phyloP scores from a whole-genome alignment of 768 basidiomycete species.

The Hygrocybe coccinea region DNA sequence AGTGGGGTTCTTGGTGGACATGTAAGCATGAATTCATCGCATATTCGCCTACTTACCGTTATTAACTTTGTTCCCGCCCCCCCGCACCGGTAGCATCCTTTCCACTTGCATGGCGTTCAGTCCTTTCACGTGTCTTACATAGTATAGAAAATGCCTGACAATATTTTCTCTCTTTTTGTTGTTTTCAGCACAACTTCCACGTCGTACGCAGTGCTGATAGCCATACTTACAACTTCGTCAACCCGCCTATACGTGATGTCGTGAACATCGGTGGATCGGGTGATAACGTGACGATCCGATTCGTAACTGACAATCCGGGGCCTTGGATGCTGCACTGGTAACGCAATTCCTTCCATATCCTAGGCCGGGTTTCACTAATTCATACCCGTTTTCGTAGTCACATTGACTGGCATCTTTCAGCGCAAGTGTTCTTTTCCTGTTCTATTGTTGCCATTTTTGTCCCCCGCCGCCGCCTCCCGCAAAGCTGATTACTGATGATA shows the following conservation, averaged over 20 bases:
- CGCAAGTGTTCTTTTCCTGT: constrained; percentile 21
- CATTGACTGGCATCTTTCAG: constrained; percentile 50
- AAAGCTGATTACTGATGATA: too few species aligned
- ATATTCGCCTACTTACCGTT: neutral
- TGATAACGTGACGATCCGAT: constrained; percentile 44
- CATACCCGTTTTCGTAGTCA: constrained; percentile 29
- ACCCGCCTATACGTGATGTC: constrained; percentile 54
- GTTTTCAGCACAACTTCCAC: constrained; percentile 39
- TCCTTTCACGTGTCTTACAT: neutral
- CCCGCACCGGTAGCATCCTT: constrained; percentile 26
- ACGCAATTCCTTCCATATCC: constrained; percentile 2
- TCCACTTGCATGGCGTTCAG: constrained; percentile 37
- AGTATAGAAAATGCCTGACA: too few species aligned
- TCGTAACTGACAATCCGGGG: constrained; percentile 48
- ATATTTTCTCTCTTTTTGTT: neutral
- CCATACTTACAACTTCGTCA: constrained; percentile 37
- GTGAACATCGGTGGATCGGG: constrained; percentile 24
- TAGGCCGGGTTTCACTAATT: neutral
- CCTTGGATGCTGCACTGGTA: constrained; percentile 50
- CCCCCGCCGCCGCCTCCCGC: too few species aligned
- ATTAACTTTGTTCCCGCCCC: neutral
- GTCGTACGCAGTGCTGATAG: constrained; percentile 42
- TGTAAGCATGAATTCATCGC: neutral
- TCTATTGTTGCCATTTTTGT: neutral
- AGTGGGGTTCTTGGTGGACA: constrained; percentile 35